A percentile compares a stretch with the other conserved stretches of the same genome.
Evolutionary conservation across 805 yeast genomes (phyloP).

Genomic region (Hanseniaspora nectarophila): DNA sequence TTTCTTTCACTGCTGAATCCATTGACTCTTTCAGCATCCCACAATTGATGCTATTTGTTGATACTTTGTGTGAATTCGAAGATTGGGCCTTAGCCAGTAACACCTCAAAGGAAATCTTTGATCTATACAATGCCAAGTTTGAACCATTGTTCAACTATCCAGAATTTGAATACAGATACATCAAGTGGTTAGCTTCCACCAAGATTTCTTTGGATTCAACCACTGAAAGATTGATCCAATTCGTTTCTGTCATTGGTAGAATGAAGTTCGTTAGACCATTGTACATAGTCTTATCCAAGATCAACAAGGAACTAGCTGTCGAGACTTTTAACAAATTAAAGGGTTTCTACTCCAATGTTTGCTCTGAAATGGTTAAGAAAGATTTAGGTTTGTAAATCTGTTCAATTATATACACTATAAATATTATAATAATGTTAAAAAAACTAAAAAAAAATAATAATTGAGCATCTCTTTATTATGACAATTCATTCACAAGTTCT

Average conservation of each 20-base stretch:
- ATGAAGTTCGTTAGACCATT: constrained; percentile 92
- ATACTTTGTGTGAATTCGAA: constrained; percentile 43
- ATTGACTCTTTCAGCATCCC: constrained; percentile 52
- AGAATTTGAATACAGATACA: constrained; percentile 73
- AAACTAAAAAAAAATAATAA: background rate
- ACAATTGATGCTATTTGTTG: constrained; percentile 71
- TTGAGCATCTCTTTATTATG: constrained; percentile 11
- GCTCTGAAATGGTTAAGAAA: constrained; percentile 69
- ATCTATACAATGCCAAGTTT: constrained; percentile 29
- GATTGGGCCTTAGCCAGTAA: constrained; percentile 31
- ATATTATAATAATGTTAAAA: constrained; percentile 12
- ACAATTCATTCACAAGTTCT: constrained; percentile 52
- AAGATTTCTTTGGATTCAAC: constrained; percentile 36
- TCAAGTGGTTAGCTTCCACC: constrained; percentile 50
- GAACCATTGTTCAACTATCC: constrained; percentile 54
- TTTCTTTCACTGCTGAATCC: constrained; percentile 27
- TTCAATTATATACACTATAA: constrained; percentile 12
- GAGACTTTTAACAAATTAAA: constrained; percentile 50
- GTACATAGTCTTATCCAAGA: constrained; percentile 50
- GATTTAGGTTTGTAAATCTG: constrained; percentile 44
- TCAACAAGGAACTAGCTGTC: constrained; percentile 54
- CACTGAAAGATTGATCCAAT: constrained; percentile 43
- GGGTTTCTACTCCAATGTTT: constrained; percentile 68
- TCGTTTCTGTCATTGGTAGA: constrained; percentile 87
- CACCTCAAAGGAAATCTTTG: constrained; percentile 31